These are phyloP conservation scores for Neonectria hederae DNA, from an alignment of 2,329 filamentous ascomycete genomes.

Conservation along the genomic window DNA sequence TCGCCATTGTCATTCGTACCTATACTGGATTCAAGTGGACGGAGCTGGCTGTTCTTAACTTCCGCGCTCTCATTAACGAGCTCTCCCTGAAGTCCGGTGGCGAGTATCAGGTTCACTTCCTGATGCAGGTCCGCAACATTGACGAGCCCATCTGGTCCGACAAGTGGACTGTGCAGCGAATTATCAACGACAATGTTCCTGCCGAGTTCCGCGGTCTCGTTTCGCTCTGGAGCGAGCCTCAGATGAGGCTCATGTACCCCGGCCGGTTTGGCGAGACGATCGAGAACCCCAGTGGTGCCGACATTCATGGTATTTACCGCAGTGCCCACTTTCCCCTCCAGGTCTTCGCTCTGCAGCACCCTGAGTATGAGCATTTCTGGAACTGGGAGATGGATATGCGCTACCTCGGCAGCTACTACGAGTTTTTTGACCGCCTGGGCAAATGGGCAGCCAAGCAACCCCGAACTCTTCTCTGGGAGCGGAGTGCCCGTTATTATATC, in stretches of 20 bases:
- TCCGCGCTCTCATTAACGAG: conserved; percentile 84
- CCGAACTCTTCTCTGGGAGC: conserved; percentile 79
- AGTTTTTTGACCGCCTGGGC: conserved; percentile 74
- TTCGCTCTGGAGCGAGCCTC: conserved; percentile 84
- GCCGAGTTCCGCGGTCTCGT: conserved; percentile 83
- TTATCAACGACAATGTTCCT: conserved; percentile 73
- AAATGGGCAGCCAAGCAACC: conserved; percentile 75
- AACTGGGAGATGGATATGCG: conserved; percentile 78
- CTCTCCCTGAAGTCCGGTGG: conserved; percentile 80
- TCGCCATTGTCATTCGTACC: conserved; percentile 80
- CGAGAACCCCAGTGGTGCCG: conserved; percentile 63
- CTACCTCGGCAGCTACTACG: conserved; percentile 73
- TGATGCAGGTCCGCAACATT: conserved; percentile 85
- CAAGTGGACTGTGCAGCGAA: conserved; percentile 73
- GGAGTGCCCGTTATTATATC: conserved; percentile 80
- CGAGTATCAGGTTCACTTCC: conserved; percentile 84
- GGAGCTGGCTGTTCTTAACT: conserved; percentile 78
- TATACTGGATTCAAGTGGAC: conserved; percentile 85
- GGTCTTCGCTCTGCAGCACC: conserved; percentile 69
- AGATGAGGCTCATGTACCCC: conserved; percentile 82
- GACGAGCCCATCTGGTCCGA: conserved; percentile 85
- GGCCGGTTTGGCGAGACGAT: conserved; percentile 76
- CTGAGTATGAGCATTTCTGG: conserved; percentile 74
- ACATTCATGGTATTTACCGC: conserved; percentile 76
- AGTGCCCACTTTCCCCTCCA: conserved; percentile 71